Evolutionary conservation across 2,329 filamentous ascomycete species (phyloP).

Genomic region (Helicocarpus griseus): DNA sequence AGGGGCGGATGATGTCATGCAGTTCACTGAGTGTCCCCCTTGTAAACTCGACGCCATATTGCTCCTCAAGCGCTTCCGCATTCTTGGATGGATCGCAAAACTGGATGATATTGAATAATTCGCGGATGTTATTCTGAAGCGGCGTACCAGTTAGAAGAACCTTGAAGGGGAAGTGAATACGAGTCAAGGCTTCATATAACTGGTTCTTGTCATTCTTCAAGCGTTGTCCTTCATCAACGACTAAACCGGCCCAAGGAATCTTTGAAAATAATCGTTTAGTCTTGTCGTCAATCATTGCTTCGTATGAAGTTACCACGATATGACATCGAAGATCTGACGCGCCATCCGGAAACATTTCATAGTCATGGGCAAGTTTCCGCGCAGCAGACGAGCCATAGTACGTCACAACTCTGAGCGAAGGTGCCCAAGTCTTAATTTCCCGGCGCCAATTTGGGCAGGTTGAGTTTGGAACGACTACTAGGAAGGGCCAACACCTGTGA

Average conservation of each 20-base stretch:
- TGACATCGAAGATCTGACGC: constrained; percentile 68
- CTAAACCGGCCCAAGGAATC: constrained; percentile 74
- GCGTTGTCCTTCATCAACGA: constrained; percentile 92
- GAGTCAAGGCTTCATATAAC: constrained; percentile 64
- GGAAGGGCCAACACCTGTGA: constrained; percentile 74
- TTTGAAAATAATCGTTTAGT: constrained; percentile 56
- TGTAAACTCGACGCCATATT: constrained; percentile 63
- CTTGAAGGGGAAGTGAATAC: constrained; percentile 71
- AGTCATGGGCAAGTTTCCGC: constrained; percentile 65
- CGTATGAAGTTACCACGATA: constrained; percentile 90
- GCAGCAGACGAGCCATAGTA: constrained; percentile 73
- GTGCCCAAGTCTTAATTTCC: constrained; percentile 90
- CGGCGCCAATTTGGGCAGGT: constrained; percentile 97
- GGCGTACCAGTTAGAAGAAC: constrained; percentile 82
- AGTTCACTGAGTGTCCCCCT: constrained; percentile 72
- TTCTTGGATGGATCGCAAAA: constrained; percentile 70
- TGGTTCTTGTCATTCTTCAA: constrained; percentile 85
- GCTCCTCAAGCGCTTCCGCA: constrained; percentile 62
- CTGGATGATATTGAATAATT: constrained; percentile 92
- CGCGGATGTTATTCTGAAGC: constrained; percentile 72
- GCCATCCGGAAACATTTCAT: constrained; percentile 68
- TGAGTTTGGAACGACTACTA: constrained; percentile 87
- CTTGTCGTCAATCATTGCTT: constrained; percentile 67
- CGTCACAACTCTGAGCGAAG: constrained; percentile 75
- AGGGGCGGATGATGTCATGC: constrained; percentile 70